Conservation (phyloP, 2,329 filamentous ascomycete genomes). For the Neofusicoccum ribis region DNA sequence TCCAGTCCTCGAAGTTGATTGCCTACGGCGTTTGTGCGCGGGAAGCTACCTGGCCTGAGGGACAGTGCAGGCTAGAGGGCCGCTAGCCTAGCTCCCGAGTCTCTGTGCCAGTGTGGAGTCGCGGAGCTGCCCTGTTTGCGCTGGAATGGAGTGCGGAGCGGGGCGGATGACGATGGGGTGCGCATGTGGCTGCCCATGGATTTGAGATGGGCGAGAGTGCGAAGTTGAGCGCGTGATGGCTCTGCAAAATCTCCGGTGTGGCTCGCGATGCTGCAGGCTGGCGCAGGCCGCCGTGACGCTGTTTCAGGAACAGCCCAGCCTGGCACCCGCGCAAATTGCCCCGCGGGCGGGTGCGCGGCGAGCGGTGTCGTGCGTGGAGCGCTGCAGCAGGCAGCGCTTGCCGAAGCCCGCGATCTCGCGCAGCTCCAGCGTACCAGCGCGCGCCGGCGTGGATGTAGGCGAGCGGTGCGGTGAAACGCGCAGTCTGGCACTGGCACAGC, state of each 20-base stretch:
- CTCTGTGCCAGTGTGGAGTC: slow-evolving; percentile 6
- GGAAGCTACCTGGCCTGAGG: slow-evolving; percentile 5
- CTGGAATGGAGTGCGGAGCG: neutral
- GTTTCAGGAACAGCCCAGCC: slow-evolving; percentile 1
- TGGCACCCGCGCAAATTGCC: neutral
- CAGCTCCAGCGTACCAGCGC: neutral
- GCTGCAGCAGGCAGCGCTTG: neutral
- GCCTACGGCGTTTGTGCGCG: slow-evolving; percentile 3
- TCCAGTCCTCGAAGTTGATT: neutral
- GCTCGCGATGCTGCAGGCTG: neutral
- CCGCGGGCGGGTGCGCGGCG: neutral
- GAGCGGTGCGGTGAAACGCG: slow-evolving; percentile 14
- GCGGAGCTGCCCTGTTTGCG: neutral
- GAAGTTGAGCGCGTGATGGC: neutral
- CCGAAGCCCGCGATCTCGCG: neutral
- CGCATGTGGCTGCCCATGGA: slow-evolving; percentile 9
- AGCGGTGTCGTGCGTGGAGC: neutral
- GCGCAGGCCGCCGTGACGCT: neutral
- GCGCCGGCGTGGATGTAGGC: neutral
- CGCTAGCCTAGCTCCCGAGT: slow-evolving; percentile 7
- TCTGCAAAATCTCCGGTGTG: neutral
- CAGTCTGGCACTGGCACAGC: slow-evolving; percentile 1
- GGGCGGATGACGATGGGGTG: slow-evolving; percentile 1
- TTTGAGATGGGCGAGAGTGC: neutral
- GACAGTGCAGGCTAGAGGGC: slow-evolving; percentile 4